Conservation (phyloP, 2,329 filamentous ascomycete genomes). For the Raffaelea albimanens region DNA sequence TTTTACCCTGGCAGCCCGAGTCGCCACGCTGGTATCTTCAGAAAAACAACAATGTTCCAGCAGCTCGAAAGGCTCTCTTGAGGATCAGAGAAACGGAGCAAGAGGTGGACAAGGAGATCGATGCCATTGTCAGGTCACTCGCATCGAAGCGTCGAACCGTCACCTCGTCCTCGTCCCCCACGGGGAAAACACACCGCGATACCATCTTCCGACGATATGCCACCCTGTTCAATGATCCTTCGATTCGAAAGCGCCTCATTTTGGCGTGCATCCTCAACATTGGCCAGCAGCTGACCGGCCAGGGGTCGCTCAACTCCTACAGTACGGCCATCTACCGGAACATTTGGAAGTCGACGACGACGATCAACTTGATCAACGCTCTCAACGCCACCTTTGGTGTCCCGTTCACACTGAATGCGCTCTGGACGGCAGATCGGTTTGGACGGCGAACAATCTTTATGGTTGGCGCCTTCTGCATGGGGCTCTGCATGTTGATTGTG, state of each 20-base stretch:
- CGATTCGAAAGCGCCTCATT: constrained; percentile 55
- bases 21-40: constrained; percentile 61
- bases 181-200: constrained; percentile 25
- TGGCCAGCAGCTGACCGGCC: constrained; percentile 63
- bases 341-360: constrained; percentile 48
- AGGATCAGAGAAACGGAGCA: constrained; percentile 54
- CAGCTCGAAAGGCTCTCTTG: constrained; percentile 47
- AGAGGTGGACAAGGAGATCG: constrained; percentile 57
- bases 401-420: constrained; percentile 62
- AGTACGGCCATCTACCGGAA: constrained; percentile 66
- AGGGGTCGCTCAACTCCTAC: constrained; percentile 65
- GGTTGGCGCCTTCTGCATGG: constrained; percentile 59
- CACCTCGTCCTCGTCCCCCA: no score
- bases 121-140: constrained; percentile 56
- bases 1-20: constrained; percentile 59
- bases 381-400: constrained; percentile 66
- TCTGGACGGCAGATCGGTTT: constrained; percentile 65
- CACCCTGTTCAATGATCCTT: constrained; percentile 61
- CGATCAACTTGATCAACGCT: constrained; percentile 64
- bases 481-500: constrained; percentile 60
- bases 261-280: constrained; percentile 60
- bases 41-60: constrained; percentile 47
- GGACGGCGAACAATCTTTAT: constrained; percentile 63
- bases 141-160: constrained; percentile 50
- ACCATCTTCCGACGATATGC: constrained; percentile 52